Percentiles rank a stretch among this genome's conserved stretches.
These are phyloP conservation scores for Didymella keratinophila DNA, from an alignment of 2,329 filamentous ascomycete genomes.

Conservation along the genomic window DNA sequence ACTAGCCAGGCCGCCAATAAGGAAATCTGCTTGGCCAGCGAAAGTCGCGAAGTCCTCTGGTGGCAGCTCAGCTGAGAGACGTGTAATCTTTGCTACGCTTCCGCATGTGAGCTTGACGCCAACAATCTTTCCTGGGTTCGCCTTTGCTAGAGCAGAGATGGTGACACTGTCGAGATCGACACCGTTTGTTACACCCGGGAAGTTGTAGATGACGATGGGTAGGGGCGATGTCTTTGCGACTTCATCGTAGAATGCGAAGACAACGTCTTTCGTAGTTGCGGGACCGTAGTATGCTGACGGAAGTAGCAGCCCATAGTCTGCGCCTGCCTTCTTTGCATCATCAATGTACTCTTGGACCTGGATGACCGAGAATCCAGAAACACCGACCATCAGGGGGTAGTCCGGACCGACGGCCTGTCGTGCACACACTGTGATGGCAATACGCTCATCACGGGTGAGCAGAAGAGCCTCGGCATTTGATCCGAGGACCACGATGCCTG, in stretches of 20 bases:
- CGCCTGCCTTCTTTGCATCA: conserved; percentile 53
- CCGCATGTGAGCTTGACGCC: conserved; percentile 77
- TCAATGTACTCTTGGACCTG: conserved; percentile 55
- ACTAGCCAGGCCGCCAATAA: conserved; percentile 63
- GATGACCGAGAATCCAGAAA: conserved; percentile 54
- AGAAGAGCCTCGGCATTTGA: conserved; percentile 59
- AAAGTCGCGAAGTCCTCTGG: conserved; percentile 70
- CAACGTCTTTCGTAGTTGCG: conserved; percentile 51
- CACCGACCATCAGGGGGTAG: conserved; percentile 56
- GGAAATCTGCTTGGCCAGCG: conserved; percentile 76
- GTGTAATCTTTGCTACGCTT: conserved; percentile 75
- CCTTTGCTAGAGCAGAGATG: conserved; percentile 63
- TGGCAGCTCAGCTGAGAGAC: conserved; percentile 62
- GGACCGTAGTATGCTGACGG: conserved; percentile 57
- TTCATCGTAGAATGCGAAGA: conserved; percentile 54
- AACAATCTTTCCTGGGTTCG: conserved; percentile 68
- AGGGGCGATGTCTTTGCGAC: conserved; percentile 67
- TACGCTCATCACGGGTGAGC: conserved; percentile 55
- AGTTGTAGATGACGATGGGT: conserved; percentile 76
- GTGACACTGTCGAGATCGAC: conserved; percentile 73
- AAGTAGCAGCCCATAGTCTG: conserved; percentile 54
- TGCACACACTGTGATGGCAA: conserved; percentile 50
- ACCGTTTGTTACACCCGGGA: conserved; percentile 71
- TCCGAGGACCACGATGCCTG: conserved; percentile 57
- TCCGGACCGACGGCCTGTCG: conserved; percentile 53